These are phyloP conservation scores for Emergomyces africanus DNA, from an alignment of 2,329 filamentous ascomycete species.

Conservation along the genomic window DNA sequence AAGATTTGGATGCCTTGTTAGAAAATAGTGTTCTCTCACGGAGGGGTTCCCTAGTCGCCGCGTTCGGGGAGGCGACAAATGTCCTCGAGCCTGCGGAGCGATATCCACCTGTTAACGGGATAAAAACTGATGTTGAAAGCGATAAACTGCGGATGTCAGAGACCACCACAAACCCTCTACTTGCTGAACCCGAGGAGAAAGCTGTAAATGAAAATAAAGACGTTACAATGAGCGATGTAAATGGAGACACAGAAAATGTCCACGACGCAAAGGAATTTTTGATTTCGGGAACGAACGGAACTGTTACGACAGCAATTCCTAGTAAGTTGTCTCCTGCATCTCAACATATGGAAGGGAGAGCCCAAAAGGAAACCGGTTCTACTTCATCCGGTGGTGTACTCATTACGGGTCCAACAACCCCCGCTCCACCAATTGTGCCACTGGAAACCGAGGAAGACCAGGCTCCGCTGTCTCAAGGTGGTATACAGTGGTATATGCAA, in stretches of 20 bases:
- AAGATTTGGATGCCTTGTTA: conserved; percentile 61
- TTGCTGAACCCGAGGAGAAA: neutral
- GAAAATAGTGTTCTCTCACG: conserved; percentile 49
- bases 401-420: conserved; percentile 23
- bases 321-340: conserved; percentile 5
- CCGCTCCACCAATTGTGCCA: conserved; percentile 23
- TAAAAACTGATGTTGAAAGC: conserved; percentile 12
- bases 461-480: conserved; percentile 53
- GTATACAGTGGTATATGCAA: conserved; percentile 78
- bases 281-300: neutral
- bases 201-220: conserved; percentile 6
- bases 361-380: conserved; percentile 14
- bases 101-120: conserved; percentile 17
- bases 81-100: neutral
- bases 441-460: conserved; percentile 27
- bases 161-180: neutral
- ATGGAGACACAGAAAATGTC: conserved; percentile 4
- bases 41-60: conserved; percentile 23
- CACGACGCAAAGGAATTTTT: neutral
- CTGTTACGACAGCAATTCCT: neutral
- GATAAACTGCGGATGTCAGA: neutral
- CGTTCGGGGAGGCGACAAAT: neutral
- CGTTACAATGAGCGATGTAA: conserved; percentile 9
- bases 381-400: conserved; percentile 36
- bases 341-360: conserved; percentile 13